Evolutionary conservation across 257 asterid genomes (phyloP).

Genomic region (Scutellaria baicalensis): DNA sequence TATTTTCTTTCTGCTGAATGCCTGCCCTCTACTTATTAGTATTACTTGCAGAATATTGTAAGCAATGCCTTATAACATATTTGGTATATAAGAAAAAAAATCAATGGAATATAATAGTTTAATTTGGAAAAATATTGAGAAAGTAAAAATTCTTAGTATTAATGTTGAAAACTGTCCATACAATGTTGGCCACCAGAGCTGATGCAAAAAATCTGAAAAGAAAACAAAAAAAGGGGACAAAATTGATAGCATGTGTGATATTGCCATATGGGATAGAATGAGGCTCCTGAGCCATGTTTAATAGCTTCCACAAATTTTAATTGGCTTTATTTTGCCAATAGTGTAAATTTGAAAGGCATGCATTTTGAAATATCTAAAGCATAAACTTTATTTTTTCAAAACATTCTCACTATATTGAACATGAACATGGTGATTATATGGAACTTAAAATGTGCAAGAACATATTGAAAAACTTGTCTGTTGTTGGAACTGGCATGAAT

Average conservation of each 20-base stretch:
- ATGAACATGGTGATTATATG: too few species aligned
- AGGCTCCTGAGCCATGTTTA: not conserved
- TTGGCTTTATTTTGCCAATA: not conserved
- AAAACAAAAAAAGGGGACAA: not conserved
- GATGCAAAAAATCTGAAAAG: too few species aligned
- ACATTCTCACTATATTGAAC: not conserved
- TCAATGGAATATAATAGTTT: not conserved
- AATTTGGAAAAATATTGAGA: not conserved
- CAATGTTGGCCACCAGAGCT: not conserved
- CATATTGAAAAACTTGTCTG: not conserved
- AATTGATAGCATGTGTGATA: not conserved
- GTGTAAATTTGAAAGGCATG: not conserved
- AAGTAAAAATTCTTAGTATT: not conserved
- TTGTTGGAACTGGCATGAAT: not conserved
- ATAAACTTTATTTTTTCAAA: not conserved
- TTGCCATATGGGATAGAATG: slow-evolving; percentile 1
- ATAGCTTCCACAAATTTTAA: not conserved
- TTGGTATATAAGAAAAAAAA: not conserved
- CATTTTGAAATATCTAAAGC: not conserved
- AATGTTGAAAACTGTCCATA: not conserved
- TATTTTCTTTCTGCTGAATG: slow-evolving; percentile 4
- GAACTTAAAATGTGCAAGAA: not conserved
- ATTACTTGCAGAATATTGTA: not conserved
- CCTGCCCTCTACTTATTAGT: not conserved
- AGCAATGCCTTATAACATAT: not conserved